Conservation (phyloP, 345 rosid genomes). For the Abelmoschus esculentus region DNA sequence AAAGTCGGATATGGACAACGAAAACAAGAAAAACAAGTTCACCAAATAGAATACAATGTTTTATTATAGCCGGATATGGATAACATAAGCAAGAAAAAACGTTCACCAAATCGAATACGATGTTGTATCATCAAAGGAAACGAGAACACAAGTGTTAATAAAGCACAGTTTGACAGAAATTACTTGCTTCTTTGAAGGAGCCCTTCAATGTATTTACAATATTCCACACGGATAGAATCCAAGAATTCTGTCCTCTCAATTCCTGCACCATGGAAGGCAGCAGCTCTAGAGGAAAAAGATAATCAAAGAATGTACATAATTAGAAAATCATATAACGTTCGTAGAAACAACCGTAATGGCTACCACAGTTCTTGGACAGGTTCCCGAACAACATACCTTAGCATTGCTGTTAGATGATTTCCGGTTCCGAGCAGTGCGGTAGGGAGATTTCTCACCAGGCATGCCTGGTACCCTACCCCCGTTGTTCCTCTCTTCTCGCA, state of each 20-base stretch:
- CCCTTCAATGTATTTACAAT: constrained; percentile 30
- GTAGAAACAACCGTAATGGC: neutral
- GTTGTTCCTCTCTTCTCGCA: constrained; percentile 61
- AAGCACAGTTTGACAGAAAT: constrained; percentile 13
- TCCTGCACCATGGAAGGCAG: constrained; percentile 62
- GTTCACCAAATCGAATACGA: neutral
- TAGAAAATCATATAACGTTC: neutral
- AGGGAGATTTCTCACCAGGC: constrained; percentile 32
- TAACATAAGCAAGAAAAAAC: neutral
- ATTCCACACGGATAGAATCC: constrained; percentile 1
- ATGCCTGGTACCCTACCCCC: constrained; percentile 43
- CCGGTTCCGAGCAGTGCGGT: constrained; percentile 14
- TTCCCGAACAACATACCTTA: constrained; percentile 35
- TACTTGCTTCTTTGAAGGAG: constrained; percentile 9
- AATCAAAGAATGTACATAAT: neutral
- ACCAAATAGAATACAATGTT: neutral
- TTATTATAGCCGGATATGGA: neutral
- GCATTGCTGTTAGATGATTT: constrained; percentile 19
- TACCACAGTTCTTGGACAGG: neutral
- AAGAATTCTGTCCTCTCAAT: constrained; percentile 25
- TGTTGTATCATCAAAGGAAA: constrained; percentile 5
- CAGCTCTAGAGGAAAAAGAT: constrained; percentile 31
- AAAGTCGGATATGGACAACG: neutral
- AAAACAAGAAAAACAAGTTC: neutral
- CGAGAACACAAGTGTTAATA: constrained; percentile 3